A percentile compares a stretch with the other conserved stretches of the same genome.
These are phyloP conservation scores for Metarhizium album DNA, from an alignment of 2,329 filamentous ascomycete genomes.

Conservation along the genomic window DNA sequence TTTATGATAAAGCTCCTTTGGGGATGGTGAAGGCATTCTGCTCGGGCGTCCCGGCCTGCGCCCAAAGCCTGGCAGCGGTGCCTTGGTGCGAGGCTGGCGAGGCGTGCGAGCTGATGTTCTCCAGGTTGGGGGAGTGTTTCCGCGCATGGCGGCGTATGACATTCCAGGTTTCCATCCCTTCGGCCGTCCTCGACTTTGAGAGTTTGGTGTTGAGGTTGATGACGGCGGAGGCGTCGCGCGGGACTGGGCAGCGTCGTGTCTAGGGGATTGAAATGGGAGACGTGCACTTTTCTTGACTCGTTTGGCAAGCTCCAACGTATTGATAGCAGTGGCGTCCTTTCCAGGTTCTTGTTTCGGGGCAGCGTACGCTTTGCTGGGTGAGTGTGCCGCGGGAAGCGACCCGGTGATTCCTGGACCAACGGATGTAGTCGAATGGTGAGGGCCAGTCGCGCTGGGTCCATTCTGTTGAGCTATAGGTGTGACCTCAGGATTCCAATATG, in stretches of 20 bases:
- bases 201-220: neutral
- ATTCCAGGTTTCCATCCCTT: slow-evolving; percentile 31
- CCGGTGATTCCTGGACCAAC: neutral
- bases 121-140: neutral
- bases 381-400: neutral
- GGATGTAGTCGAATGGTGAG: too few relatives aligned
- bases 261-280: neutral
- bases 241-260: neutral
- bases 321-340: neutral
- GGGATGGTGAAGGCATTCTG: slow-evolving; percentile 26
- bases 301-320: slow-evolving; percentile 1
- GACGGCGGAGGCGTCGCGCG: neutral
- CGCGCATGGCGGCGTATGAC: slow-evolving; percentile 17
- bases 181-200: slow-evolving; percentile 29
- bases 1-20: slow-evolving; percentile 29
- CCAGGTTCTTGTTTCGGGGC: neutral
- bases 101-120: slow-evolving; percentile 8
- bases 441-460: neutral
- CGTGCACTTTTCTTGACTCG: neutral
- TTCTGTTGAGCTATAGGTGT: neutral
- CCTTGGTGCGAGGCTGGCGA: slow-evolving; percentile 17
- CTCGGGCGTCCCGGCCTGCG: slow-evolving; percentile 34
- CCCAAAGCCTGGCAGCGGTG: slow-evolving; percentile 12
- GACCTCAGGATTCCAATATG: neutral
- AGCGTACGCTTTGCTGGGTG: neutral